A percentile compares a stretch with the other conserved stretches of the same genome.
Evolutionary conservation across 805 yeast species (phyloP).

Genomic region (Candida ficus): DNA sequence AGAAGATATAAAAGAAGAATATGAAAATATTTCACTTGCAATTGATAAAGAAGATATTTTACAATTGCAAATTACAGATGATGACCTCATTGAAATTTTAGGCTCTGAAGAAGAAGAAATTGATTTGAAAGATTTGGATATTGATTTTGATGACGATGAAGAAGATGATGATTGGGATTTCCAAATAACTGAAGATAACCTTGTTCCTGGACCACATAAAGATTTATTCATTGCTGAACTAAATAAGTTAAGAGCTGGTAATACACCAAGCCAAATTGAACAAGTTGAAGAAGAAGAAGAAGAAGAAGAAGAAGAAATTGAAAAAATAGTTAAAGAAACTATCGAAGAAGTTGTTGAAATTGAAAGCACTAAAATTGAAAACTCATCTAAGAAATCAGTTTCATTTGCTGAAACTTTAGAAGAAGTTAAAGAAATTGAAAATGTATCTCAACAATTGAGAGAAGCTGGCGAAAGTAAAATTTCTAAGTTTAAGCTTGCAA

Average conservation of each 20-base stretch:
- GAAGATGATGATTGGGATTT: constrained; percentile 23
- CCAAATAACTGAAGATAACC: constrained; percentile 4
- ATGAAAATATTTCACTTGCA: constrained; percentile 16
- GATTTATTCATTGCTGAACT: constrained; percentile 20
- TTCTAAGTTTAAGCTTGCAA: constrained; percentile 20
- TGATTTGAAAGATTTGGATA: constrained; percentile 30
- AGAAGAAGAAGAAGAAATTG: constrained; percentile 6
- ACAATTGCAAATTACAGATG: constrained; percentile 51
- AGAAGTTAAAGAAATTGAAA: constrained; percentile 51
- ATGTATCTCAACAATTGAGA: constrained; percentile 44
- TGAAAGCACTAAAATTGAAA: background rate
- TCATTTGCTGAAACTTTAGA: constrained; percentile 46
- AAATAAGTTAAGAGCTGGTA: constrained; percentile 14
- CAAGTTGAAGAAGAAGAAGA: constrained; percentile 10
- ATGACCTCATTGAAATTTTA: constrained; percentile 38
- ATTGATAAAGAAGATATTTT: constrained; percentile 42
- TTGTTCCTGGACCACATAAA: constrained; percentile 19
- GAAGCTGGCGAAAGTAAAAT: constrained; percentile 20
- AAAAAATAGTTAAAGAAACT: background rate
- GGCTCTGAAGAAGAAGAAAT: constrained; percentile 34
- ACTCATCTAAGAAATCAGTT: constrained; percentile 39
- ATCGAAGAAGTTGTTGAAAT: constrained; percentile 11
- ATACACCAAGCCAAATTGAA: too few species aligned
- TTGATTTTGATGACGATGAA: constrained; percentile 27
- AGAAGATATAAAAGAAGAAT: too few species aligned